These are phyloP conservation scores for Teratosphaeria pseudoeucalypti DNA, from an alignment of 2,329 filamentous ascomycete genomes.

Conservation along the genomic window DNA sequence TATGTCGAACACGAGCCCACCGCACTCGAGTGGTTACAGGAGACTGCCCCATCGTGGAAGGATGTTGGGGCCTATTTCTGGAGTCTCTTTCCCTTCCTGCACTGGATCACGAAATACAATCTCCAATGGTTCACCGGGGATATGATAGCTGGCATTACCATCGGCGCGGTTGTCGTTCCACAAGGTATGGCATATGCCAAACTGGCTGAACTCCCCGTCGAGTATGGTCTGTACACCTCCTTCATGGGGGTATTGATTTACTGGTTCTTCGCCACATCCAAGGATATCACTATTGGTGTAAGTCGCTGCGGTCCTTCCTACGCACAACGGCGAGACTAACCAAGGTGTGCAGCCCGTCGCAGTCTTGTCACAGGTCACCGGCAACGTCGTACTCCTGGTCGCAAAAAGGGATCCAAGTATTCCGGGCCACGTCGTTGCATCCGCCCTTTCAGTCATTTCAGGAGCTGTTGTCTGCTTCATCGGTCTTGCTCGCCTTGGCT, in stretches of 20 bases:
- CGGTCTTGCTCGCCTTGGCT: conserved; percentile 70
- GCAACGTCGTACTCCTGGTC: conserved; percentile 64
- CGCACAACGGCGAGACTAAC: conserved; percentile 3
- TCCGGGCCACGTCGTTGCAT: conserved; percentile 59
- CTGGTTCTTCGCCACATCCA: conserved; percentile 97
- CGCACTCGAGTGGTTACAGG: conserved; percentile 58
- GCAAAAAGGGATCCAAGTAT: conserved; percentile 47
- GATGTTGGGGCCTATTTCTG: conserved; percentile 52
- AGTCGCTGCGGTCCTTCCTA: conserved; percentile 27
- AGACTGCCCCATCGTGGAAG: conserved; percentile 48
- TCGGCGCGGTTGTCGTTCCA: conserved; percentile 77
- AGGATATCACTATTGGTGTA: conserved; percentile 94
- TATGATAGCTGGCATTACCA: conserved; percentile 67
- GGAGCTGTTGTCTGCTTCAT: conserved; percentile 69
- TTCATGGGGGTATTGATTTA: conserved; percentile 94
- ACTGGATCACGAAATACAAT: conserved; percentile 90
- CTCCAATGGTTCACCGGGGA: conserved; percentile 80
- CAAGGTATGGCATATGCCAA: conserved; percentile 93
- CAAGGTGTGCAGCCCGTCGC: conserved; percentile 64
- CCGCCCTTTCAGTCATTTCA: conserved; percentile 64
- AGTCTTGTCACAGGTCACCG: conserved; percentile 85
- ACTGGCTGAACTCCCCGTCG: conserved; percentile 64
- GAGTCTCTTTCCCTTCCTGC: conserved; percentile 73
- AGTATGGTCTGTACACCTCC: conserved; percentile 87
- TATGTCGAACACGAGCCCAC: conserved; percentile 79